Conservation (phyloP, 306 rosid species). For the Glycine tomentella region DNA sequence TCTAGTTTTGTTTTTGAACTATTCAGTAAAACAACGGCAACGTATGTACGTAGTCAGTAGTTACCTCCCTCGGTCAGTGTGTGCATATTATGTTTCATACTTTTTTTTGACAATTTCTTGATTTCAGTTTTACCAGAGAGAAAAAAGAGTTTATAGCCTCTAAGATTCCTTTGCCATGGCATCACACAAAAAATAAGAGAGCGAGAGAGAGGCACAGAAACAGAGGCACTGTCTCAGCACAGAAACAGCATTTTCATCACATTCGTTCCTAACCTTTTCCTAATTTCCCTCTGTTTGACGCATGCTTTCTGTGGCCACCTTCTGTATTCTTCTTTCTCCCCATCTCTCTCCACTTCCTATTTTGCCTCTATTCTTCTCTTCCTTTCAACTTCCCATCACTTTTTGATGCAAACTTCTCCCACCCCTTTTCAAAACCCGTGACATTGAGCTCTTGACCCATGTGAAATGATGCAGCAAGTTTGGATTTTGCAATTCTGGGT, state of each 20-base stretch:
- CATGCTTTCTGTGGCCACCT: slow-evolving; percentile 53
- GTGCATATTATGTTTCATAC: neutral
- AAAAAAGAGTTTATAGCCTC: neutral
- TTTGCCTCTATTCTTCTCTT: slow-evolving; percentile 16
- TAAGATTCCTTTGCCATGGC: slow-evolving; percentile 45
- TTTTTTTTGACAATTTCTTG: slow-evolving; percentile 33
- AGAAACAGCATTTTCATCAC: slow-evolving; percentile 58
- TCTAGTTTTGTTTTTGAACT: too few species aligned
- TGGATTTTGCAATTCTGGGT: slow-evolving; percentile 43
- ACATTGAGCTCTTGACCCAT: slow-evolving; percentile 40
- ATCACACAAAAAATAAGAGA: slow-evolving; percentile 24
- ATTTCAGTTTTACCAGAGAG: slow-evolving; percentile 24
- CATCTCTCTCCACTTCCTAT: neutral
- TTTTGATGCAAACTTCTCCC: neutral
- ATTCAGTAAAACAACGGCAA: too few species aligned
- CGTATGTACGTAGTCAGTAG: neutral
- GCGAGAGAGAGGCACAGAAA: slow-evolving; percentile 6
- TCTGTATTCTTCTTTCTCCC: slow-evolving; percentile 43
- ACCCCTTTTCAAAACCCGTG: slow-evolving; percentile 23
- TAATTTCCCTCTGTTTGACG: slow-evolving; percentile 55
- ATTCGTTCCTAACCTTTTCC: slow-evolving; percentile 63
- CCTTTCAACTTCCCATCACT: slow-evolving; percentile 11
- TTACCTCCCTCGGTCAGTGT: neutral
- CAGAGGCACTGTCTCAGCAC: slow-evolving; percentile 38
- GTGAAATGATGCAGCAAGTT: slow-evolving; percentile 37